phyloP scores from a whole-genome alignment of 2,329 filamentous ascomycete species.

The Mycogone perniciosa region DNA sequence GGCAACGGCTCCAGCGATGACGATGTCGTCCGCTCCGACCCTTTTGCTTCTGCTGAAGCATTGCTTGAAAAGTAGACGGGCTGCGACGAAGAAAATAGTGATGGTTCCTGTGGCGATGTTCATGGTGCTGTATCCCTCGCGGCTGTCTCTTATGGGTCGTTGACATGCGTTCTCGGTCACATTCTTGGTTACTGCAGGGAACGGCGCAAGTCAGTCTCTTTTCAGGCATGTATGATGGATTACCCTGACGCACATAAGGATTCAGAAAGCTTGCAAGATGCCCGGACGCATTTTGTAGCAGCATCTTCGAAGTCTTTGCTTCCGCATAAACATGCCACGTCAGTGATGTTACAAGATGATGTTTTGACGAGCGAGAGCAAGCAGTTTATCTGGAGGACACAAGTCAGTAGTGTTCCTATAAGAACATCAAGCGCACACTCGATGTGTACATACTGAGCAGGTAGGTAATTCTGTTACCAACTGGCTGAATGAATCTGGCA shows the following conservation, averaged over 20 bases:
- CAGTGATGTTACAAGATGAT: not conserved
- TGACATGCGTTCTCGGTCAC: slow-evolving; percentile 4
- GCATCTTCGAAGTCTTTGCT: not conserved
- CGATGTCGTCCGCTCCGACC: slow-evolving; percentile 26
- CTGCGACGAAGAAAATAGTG: slow-evolving; percentile 13
- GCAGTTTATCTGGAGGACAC: not conserved
- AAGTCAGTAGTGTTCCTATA: not conserved
- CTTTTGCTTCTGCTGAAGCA: slow-evolving; percentile 23
- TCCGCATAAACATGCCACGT: slow-evolving; percentile 1
- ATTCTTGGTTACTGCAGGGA: slow-evolving; percentile 4
- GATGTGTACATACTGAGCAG: not conserved
- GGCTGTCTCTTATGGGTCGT: slow-evolving; percentile 1
- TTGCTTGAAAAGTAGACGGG: slow-evolving; percentile 18
- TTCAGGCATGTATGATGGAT: too few relatives aligned
- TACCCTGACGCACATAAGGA: not conserved
- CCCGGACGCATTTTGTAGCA: not conserved
- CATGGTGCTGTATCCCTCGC: slow-evolving; percentile 3
- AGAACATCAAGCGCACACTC: not conserved
- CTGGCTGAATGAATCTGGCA: not conserved
- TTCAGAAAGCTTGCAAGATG: not conserved
- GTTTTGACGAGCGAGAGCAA: not conserved
- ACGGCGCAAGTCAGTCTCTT: not conserved
- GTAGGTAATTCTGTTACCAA: not conserved
- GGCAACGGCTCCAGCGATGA: slow-evolving; percentile 19
- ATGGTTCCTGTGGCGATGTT: slow-evolving; percentile 16